These are phyloP conservation scores for Oxalis stricta DNA, from an alignment of 441 rosid species.

Conservation along the genomic window DNA sequence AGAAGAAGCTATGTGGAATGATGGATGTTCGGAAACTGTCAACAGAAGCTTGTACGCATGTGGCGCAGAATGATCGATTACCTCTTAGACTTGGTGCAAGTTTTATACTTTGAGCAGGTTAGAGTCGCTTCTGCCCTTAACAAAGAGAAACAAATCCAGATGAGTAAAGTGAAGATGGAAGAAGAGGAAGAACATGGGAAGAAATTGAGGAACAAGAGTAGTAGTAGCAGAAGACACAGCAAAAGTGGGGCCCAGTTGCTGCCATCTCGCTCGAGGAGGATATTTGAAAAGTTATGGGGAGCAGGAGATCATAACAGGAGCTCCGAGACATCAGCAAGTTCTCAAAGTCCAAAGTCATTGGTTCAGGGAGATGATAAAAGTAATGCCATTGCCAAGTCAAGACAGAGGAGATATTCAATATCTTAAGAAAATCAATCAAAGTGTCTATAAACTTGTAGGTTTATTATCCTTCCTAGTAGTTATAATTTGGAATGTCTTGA, in stretches of 20 bases:
- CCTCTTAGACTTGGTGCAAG: slow-evolving; percentile 81
- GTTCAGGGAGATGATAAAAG: slow-evolving; percentile 51
- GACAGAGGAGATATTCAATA: slow-evolving; percentile 71
- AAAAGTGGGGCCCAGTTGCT: slow-evolving; percentile 51
- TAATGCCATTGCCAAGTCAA: slow-evolving; percentile 55
- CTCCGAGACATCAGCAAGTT: slow-evolving; percentile 90
- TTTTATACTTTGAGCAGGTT: slow-evolving; percentile 81
- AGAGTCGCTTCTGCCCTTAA: slow-evolving; percentile 39
- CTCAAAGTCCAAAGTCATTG: slow-evolving; percentile 68
- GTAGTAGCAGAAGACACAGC: slow-evolving; percentile 60
- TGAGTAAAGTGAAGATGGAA: slow-evolving; percentile 20
- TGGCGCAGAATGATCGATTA: slow-evolving; percentile 82
- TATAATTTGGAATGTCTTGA: background rate
- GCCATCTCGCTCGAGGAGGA: slow-evolving; percentile 88
- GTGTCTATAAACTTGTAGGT: slow-evolving; percentile 32
- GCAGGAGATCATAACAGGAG: slow-evolving; percentile 57
- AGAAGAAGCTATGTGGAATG: slow-evolving; percentile 60
- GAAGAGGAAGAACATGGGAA: slow-evolving; percentile 26
- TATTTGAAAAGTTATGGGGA: slow-evolving; percentile 68
- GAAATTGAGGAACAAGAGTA: slow-evolving; percentile 44
- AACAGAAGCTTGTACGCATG: slow-evolving; percentile 58
- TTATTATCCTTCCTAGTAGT: slow-evolving; percentile 17
- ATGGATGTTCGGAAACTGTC: slow-evolving; percentile 91
- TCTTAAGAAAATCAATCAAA: slow-evolving; percentile 29
- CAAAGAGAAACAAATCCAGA: too few relatives aligned